Base-by-base conservation (phyloP, 495 filamentous ascomycete species). In the Trichoderma reesei region DNA sequence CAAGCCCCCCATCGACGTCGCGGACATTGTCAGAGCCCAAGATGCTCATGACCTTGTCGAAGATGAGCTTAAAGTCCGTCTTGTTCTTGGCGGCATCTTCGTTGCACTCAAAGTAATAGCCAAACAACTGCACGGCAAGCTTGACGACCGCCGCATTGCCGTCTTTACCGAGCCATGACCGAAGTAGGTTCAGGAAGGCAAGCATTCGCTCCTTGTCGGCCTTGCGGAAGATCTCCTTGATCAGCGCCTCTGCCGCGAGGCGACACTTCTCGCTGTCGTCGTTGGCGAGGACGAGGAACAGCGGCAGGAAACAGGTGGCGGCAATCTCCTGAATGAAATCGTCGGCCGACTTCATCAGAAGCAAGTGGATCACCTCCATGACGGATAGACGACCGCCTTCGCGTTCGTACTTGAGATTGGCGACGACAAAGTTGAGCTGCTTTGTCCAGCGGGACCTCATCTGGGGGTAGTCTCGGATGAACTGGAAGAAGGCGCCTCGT, bases 401-500 rank as follows among this genome's bases (percentile, higher is more conserved):
- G 67, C 92, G 84, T 60, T 92, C 86, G 74, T 96, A 98, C 42
- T 93, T 87, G 64, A 98, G 80, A 67, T 98, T 98, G 66, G 89
- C 87, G 34, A 92, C 84, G 42, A 98, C 80, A 76, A 98, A 98
- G 56, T 78, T 83, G 59, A 96, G 80, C 73, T 98, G 94, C 68
- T 97, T 96, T 13, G 83, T 82, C 82, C 92, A 91, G 3, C 95
- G 80, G 66, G 85, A 87, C 72, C 90, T 90, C 68, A 87, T 90
- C 71, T 98, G 94, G 0, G 94, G 94, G 71, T 97, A 98, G 54
- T 97, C 90, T 67, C 92, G 86, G 41, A 98, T 74, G 79, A 98
- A 98, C 68, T 96, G 90, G 72, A 96, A 86, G 75, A 95, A 98
- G 33, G 86, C 88, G 26, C 90, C 90, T 37, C 95, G 85, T 18